Conservation (phyloP, 1,284 basidiomycete species). For the Baeospora myosura region DNA sequence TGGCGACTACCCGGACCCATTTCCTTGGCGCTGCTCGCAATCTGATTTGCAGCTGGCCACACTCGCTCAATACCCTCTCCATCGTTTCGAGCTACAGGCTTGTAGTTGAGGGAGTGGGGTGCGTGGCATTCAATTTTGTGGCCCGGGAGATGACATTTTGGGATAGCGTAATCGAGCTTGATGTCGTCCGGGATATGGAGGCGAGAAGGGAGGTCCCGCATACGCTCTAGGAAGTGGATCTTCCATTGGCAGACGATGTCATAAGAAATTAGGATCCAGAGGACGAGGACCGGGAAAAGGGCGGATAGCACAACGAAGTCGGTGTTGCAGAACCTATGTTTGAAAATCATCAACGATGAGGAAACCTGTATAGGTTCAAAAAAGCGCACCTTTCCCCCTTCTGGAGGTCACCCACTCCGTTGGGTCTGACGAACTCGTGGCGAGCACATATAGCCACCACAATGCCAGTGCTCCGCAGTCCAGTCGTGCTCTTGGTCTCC, state of each 20-base stretch:
- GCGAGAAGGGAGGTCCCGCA: not conserved
- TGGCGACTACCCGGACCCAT: slow-evolving; percentile 13
- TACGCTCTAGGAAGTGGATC: not conserved
- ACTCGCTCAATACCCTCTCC: slow-evolving; percentile 22
- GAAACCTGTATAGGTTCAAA: not conserved
- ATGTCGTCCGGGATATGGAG: not conserved
- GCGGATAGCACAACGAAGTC: slow-evolving; percentile 18
- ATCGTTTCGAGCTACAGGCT: slow-evolving; percentile 15
- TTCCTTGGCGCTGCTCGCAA: slow-evolving; percentile 20
- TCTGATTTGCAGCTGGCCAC: slow-evolving; percentile 19
- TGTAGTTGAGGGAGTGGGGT: not conserved
- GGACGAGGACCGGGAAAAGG: not conserved
- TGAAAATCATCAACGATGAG: slow-evolving; percentile 3
- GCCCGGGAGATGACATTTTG: not conserved
- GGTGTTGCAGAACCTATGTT: slow-evolving; percentile 21
- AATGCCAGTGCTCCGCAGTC: slow-evolving; percentile 16
- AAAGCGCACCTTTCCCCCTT: slow-evolving; percentile 19
- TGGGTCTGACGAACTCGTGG: slow-evolving; percentile 15
- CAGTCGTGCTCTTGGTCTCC: slow-evolving; percentile 7
- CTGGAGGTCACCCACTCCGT: slow-evolving; percentile 19
- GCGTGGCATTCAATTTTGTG: not conserved
- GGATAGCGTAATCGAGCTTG: not conserved
- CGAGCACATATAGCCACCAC: slow-evolving; percentile 14
- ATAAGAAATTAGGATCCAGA: slow-evolving; percentile 14
- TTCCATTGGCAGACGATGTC: slow-evolving; percentile 18